Conservation (phyloP, 2,329 filamentous ascomycete genomes). For the Periglandula ipomoeae region DNA sequence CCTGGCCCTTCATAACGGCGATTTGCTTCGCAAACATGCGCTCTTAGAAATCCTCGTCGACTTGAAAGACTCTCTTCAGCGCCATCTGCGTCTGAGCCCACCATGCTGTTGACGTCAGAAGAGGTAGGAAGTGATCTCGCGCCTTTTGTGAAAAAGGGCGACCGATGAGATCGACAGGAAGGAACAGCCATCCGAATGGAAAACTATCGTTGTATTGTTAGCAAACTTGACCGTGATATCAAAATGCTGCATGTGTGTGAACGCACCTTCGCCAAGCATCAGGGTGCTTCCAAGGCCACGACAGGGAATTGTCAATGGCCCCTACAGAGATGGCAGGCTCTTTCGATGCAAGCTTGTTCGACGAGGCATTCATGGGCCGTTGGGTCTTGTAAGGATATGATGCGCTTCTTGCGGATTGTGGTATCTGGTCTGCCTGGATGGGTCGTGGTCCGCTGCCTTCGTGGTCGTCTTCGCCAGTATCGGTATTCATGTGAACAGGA, state of each 20-base stretch:
- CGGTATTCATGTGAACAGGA: conserved; percentile 59
- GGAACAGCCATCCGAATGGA: conserved; percentile 96
- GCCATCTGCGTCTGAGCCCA: conserved; percentile 91
- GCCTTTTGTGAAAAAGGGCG: conserved; percentile 93
- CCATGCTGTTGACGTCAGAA: conserved; percentile 91
- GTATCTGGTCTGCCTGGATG: conserved; percentile 40
- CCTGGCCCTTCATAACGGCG: conserved; percentile 97
- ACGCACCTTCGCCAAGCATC: conserved; percentile 65
- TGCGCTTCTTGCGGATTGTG: conserved; percentile 30
- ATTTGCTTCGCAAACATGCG: conserved; percentile 99
- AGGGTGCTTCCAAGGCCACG: conserved; percentile 98
- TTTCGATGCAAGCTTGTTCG: conserved; percentile 32
- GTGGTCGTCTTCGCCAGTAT: conserved; percentile 26
- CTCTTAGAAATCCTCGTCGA: conserved; percentile 94
- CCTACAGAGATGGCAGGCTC: conserved; percentile 65
- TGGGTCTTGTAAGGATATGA: conserved; percentile 66
- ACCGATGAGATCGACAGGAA: conserved; percentile 92
- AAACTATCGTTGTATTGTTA: conserved; percentile 52
- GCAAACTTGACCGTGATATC: conserved; percentile 2
- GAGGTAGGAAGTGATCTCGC: conserved; percentile 86
- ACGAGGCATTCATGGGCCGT: conserved; percentile 75
- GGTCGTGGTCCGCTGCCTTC: conserved; percentile 47
- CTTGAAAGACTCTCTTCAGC: conserved; percentile 76
- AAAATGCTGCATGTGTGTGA: not conserved
- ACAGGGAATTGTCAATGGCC: conserved; percentile 95